Evolutionary conservation across 2,329 filamentous ascomycete species (phyloP), one percentile per base, ranked within the genome.

Genomic region (Phaeosphaeriaceae sp.): DNA sequence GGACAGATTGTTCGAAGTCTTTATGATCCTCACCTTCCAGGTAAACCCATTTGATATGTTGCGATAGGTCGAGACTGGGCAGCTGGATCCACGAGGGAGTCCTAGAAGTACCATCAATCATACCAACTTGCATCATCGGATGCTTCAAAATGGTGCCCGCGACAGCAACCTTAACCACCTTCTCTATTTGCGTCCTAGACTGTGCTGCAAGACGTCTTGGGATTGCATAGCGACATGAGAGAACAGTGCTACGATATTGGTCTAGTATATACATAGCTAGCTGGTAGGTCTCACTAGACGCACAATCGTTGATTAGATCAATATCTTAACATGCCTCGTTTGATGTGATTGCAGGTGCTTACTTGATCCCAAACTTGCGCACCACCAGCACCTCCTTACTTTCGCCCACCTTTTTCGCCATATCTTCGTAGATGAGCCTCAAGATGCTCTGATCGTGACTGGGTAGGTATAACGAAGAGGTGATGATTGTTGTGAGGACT

Each of bases 161-260:
- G 55, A 65, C 60, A 63, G 62, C 62, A 57, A 63, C 57, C 40
- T 65, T 65, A 42, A 65, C 46, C 61, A 48, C 51, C 54, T 63
- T 40, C 57, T 65, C 60, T 44, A 65, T 40, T 59, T 65, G 62
- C 57, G 60, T 57, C 60, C 57, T 57, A 44, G 62, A 65, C 60
- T 63, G 60, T 61, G 48, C 52, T 20, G 53, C 57, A 63, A 65
- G 60, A 57, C 48, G 57, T 57, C 54, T 54, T 51, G 62, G 57
- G 25, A 65, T 40, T 62, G 50, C 57, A 61, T 65, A 65, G 52
- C 62, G 62, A 59, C 62, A 65, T 47, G 62, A 63, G 57, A 65
- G 60, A 59, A 58, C 36, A 59, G 62, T 65, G 58, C 60, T 46
- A 50, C 62, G 62, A 48, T 65, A 65, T 51, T 65, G 62, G 58